Percentiles rank a stretch among this genome's conserved stretches.
These are phyloP conservation scores for Pythium rhizo-oryzae DNA, from an alignment of 352 stramenopile genomes.

Conservation along the genomic window DNA sequence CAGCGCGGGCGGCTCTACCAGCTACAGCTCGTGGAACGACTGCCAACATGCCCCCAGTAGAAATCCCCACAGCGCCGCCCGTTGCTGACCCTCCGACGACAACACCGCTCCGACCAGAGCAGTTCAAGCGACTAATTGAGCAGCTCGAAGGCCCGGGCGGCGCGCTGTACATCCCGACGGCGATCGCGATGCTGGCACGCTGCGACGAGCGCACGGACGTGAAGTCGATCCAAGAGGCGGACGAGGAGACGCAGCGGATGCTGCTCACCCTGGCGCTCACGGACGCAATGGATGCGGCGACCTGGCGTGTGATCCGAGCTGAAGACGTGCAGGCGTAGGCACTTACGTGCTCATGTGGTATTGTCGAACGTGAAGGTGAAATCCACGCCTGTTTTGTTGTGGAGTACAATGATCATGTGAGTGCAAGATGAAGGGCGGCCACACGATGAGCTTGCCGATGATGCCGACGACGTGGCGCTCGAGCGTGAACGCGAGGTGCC, in stretches of 20 bases:
- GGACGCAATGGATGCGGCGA: slow-evolving; percentile 16
- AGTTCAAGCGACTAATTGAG: slow-evolving; percentile 9
- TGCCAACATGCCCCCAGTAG: too few relatives aligned
- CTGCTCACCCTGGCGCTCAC: slow-evolving; percentile 9
- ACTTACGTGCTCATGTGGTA: not conserved
- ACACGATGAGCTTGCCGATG: slow-evolving; percentile 22
- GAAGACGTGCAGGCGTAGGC: not conserved
- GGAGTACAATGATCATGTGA: too few relatives aligned
- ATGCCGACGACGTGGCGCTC: slow-evolving; percentile 15
- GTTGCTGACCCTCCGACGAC: not conserved
- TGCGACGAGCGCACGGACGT: not conserved
- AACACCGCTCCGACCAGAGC: slow-evolving; percentile 2
- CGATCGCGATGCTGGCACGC: slow-evolving; percentile 6
- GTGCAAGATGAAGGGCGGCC: slow-evolving; percentile 18
- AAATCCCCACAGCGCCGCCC: not conserved
- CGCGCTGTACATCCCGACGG: slow-evolving; percentile 5
- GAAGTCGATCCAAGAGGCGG: not conserved
- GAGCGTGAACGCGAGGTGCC: slow-evolving; percentile 22
- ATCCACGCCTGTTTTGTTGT: slow-evolving; percentile 1
- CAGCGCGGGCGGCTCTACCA: not conserved
- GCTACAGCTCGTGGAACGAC: too few relatives aligned
- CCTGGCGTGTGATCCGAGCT: slow-evolving; percentile 1
- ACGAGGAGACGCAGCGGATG: slow-evolving; percentile 14
- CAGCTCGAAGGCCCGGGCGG: slow-evolving; percentile 14
- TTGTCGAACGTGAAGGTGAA: slow-evolving; percentile 21